Evolutionary conservation across 768 basidiomycete species (phyloP).

Genomic region (Amanita inopinata): DNA sequence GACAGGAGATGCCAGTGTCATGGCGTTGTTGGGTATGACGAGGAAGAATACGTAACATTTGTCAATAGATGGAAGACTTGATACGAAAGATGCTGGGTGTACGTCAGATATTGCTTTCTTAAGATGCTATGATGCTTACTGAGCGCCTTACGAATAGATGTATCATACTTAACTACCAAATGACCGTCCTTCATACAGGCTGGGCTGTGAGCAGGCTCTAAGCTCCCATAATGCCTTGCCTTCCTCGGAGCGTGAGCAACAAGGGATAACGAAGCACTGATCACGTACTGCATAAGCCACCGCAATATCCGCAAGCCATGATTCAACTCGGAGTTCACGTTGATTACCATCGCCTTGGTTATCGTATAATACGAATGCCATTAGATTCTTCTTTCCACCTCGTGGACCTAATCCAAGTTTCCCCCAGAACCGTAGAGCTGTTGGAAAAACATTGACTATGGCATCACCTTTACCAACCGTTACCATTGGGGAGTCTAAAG

Average conservation of each 20-base stretch:
- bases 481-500: slow-evolving; percentile 47
- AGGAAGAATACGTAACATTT: slow-evolving; percentile 58
- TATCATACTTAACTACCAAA: slow-evolving; percentile 53
- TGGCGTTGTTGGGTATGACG: slow-evolving; percentile 46
- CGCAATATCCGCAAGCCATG: slow-evolving; percentile 50
- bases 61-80: slow-evolving; percentile 27
- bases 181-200: slow-evolving; percentile 45
- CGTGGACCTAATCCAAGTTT: slow-evolving; percentile 69
- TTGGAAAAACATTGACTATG: slow-evolving; percentile 57
- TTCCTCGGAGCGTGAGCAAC: slow-evolving; percentile 21
- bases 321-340: slow-evolving; percentile 36
- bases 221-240: slow-evolving; percentile 53
- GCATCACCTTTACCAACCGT: slow-evolving; percentile 59
- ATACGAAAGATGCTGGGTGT: slow-evolving; percentile 37
- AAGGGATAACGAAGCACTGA: slow-evolving; percentile 4
- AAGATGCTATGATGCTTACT: slow-evolving; percentile 25
- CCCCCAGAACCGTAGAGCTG: slow-evolving; percentile 78
- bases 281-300: slow-evolving; percentile 48
- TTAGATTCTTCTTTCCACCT: slow-evolving; percentile 62
- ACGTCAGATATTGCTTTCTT: slow-evolving; percentile 5
- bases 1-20: slow-evolving; percentile 54
- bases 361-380: slow-evolving; percentile 62
- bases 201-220: slow-evolving; percentile 41
- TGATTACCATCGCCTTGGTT: slow-evolving; percentile 39
- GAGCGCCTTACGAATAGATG: slow-evolving; percentile 57